Conservation (phyloP, 257 asterid genomes). For the Solanum medicagineum region DNA sequence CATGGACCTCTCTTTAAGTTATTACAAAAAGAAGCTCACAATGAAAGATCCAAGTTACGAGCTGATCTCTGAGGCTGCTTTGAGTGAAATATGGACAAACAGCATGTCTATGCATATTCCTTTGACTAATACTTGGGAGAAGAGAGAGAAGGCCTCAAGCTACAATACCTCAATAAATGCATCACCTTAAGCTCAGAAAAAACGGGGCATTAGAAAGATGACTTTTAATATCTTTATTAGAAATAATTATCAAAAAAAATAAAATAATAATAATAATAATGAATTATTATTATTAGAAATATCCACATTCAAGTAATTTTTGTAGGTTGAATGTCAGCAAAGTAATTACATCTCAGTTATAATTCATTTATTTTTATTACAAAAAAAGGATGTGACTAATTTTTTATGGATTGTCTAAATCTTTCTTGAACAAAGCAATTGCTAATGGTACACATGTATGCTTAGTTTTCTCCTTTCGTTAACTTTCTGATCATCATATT, state of each 20-base stretch:
- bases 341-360: background rate
- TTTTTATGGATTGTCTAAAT: background rate
- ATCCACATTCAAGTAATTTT: background rate
- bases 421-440: background rate
- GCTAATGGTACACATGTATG: background rate
- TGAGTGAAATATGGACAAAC: background rate
- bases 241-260: background rate
- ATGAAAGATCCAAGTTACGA: background rate
- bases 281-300: no score
- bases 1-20: background rate
- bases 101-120: background rate
- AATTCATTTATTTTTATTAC: background rate
- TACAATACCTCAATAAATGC: background rate
- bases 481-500: background rate
- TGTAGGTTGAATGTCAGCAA: background rate
- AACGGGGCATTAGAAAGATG: background rate
- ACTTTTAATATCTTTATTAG: background rate
- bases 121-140: background rate
- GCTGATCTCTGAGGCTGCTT: background rate
- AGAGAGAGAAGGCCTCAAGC: background rate
- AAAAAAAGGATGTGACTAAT: background rate
- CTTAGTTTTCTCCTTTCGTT: background rate
- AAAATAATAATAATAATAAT: no score
- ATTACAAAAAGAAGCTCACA: background rate
- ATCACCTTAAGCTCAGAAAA: background rate